These are phyloP conservation scores for Dillenia turbinata DNA, from an alignment of 164 flowering plant species.

Conservation along the genomic window DNA sequence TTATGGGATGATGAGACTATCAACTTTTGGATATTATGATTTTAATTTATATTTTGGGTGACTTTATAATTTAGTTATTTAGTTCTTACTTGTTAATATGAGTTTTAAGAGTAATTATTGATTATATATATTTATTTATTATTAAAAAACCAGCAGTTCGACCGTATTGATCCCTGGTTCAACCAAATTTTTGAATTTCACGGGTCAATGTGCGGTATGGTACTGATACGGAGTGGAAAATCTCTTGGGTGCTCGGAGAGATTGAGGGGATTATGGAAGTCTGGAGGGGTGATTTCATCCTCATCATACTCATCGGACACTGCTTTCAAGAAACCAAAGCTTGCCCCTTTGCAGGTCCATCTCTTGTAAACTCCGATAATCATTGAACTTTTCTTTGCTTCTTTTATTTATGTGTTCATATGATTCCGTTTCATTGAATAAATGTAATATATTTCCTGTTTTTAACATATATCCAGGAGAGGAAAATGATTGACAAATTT, in stretches of 20 bases:
- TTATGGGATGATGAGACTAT: too few relatives aligned
- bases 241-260: not conserved
- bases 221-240: conserved; percentile 17
- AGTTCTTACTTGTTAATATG: too few relatives aligned
- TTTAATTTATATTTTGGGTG: too few relatives aligned
- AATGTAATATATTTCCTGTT: not conserved
- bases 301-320: conserved; percentile 32
- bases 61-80: too few relatives aligned
- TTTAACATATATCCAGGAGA: conserved; percentile 45
- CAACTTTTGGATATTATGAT: too few relatives aligned
- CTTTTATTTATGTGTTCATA: not conserved
- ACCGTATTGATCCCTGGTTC: too few relatives aligned
- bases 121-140: too few relatives aligned
- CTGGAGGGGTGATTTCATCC: conserved; percentile 36
- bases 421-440: not conserved
- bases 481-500: conserved; percentile 78
- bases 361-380: conserved; percentile 1
- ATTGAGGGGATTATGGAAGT: conserved; percentile 18
- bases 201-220: too few relatives aligned
- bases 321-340: conserved; percentile 45
- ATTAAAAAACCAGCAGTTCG: too few relatives aligned
- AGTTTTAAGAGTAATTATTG: too few relatives aligned
- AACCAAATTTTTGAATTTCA: too few relatives aligned
- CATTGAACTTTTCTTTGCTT: not conserved
- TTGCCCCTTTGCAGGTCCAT: conserved; percentile 76